phyloP scores from a whole-genome alignment of 768 basidiomycete genomes.

The Lactifluus piperatus region DNA sequence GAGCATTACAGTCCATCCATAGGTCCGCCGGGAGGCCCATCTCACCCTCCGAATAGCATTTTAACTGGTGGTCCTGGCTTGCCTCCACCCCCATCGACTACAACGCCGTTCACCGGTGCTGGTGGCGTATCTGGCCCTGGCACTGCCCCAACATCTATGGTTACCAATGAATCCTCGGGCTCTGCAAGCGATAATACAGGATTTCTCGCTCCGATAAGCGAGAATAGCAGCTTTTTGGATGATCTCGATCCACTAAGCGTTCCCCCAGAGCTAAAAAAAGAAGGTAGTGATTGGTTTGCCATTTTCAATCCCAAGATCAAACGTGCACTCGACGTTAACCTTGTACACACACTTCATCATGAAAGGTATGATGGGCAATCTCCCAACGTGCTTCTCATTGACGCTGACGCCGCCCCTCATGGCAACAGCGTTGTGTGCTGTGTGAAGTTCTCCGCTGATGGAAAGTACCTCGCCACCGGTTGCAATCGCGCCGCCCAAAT shows the following conservation, averaged over 20 bases:
- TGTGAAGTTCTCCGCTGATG: constrained; percentile 90
- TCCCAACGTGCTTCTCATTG: neutral
- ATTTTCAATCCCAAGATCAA: constrained; percentile 79
- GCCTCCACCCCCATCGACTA: constrained; percentile 19
- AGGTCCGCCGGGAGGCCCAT: constrained; percentile 13
- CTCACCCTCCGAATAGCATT: constrained; percentile 12
- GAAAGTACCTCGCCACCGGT: constrained; percentile 87
- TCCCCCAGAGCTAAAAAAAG: constrained; percentile 52
- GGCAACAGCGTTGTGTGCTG: constrained; percentile 68
- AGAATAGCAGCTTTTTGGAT: constrained; percentile 34
- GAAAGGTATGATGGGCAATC: constrained; percentile 52
- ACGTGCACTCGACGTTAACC: constrained; percentile 63
- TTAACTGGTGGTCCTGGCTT: constrained; percentile 19
- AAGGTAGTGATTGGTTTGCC: constrained; percentile 85
- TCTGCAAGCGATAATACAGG: neutral
- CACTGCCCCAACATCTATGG: constrained; percentile 11
- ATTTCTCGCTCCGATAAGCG: constrained; percentile 19
- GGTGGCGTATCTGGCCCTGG: constrained; percentile 15
- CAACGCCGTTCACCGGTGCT: constrained; percentile 16
- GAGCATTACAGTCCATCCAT: constrained; percentile 20
- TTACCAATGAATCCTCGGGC: neutral
- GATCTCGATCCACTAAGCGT: constrained; percentile 39
- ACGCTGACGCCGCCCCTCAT: neutral
- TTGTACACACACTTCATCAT: constrained; percentile 85
- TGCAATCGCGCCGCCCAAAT: constrained; percentile 96